Evolutionary conservation across 768 basidiomycete genomes (phyloP).

Genomic region (Galerina sulciceps): DNA sequence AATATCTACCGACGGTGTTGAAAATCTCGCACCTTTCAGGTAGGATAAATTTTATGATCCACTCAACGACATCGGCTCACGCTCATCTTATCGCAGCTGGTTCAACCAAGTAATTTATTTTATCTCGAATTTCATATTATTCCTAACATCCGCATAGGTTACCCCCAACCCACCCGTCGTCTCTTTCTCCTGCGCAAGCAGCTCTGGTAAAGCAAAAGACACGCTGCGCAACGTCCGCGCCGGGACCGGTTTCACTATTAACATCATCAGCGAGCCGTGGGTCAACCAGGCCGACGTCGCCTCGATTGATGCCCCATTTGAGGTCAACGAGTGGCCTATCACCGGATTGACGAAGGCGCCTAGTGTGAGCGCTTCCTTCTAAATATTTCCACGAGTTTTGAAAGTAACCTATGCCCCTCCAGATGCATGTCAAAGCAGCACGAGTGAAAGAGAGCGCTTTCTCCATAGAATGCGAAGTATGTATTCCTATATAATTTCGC

Average conservation of each 20-base stretch:
- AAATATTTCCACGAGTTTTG: background rate
- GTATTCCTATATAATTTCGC: background rate
- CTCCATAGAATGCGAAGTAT: slow-evolving; percentile 62
- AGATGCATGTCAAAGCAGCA: slow-evolving; percentile 51
- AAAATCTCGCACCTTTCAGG: slow-evolving; percentile 68
- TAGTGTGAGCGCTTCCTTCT: slow-evolving; percentile 44
- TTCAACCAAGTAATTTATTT: slow-evolving; percentile 40
- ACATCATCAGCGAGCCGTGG: slow-evolving; percentile 77
- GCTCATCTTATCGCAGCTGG: slow-evolving; percentile 37
- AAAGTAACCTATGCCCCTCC: slow-evolving; percentile 13
- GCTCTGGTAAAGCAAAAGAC: slow-evolving; percentile 48
- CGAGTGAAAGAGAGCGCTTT: slow-evolving; percentile 69
- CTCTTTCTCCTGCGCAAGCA: slow-evolving; percentile 49
- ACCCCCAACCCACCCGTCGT: slow-evolving; percentile 65
- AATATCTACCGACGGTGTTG: slow-evolving; percentile 49
- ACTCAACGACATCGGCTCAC: too few species aligned
- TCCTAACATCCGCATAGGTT: slow-evolving; percentile 36
- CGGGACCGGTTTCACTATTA: slow-evolving; percentile 72
- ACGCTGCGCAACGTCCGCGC: slow-evolving; percentile 66
- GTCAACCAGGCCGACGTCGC: slow-evolving; percentile 57
- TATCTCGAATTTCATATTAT: slow-evolving; percentile 9
- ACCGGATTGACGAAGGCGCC: slow-evolving; percentile 62
- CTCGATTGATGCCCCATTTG: slow-evolving; percentile 53
- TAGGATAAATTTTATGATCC: background rate
- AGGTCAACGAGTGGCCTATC: slow-evolving; percentile 62